Evolutionary conservation across 139 green algal species (phyloP).

Genomic region (Haematococcus lacustris): DNA sequence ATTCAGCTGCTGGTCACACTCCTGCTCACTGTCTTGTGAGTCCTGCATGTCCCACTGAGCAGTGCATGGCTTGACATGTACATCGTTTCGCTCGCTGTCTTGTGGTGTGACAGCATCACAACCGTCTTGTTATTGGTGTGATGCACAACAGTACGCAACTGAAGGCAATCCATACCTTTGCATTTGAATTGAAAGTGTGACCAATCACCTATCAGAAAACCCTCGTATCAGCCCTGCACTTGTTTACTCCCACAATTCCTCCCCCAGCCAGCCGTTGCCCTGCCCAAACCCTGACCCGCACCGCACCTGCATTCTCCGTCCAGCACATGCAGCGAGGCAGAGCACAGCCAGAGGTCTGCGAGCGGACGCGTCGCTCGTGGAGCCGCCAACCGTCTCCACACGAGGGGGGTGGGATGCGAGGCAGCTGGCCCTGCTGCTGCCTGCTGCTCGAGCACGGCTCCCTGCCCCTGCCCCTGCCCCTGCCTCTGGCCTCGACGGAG

Average conservation of each 20-base stretch:
- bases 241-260: not conserved
- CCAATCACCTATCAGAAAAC: not conserved
- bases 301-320: constrained; percentile 46
- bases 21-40: no score
- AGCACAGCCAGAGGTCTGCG: constrained; percentile 57
- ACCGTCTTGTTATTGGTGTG: no score
- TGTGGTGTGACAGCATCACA: no score
- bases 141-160: no score
- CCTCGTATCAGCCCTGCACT: not conserved
- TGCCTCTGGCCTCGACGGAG: not conserved
- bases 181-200: not conserved
- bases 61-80: no score
- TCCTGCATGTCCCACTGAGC: no score
- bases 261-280: not conserved
- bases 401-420: not conserved
- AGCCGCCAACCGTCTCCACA: constrained; percentile 12
- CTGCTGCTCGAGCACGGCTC: not conserved
- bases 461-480: no score
- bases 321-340: constrained; percentile 33
- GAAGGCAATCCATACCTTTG: no score
- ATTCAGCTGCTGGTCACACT: no score
- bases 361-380: constrained; percentile 37
- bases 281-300: not conserved
- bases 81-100: no score
- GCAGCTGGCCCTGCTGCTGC: not conserved